These are phyloP conservation scores for Tilletia caries DNA, from an alignment of 1,284 basidiomycete genomes.

Conservation along the genomic window DNA sequence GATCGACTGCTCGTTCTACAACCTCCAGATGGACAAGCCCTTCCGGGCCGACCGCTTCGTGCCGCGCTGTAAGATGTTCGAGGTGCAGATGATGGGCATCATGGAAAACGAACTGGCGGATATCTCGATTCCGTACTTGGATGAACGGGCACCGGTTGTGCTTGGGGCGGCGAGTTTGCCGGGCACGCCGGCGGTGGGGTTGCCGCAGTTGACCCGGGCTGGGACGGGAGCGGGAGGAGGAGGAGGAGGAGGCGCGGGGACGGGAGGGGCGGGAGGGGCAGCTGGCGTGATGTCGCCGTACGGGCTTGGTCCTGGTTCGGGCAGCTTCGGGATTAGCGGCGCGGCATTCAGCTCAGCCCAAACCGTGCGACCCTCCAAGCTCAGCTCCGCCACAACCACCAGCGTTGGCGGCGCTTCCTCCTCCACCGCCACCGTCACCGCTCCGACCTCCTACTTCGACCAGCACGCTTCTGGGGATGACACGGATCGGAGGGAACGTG, in stretches of 20 bases:
- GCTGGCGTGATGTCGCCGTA: neutral
- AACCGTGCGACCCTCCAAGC: neutral
- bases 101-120: constrained; percentile 50
- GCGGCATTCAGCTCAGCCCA: neutral
- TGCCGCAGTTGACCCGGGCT: neutral
- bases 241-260: neutral
- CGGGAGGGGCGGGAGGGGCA: neutral
- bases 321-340: constrained; percentile 7
- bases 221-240: neutral
- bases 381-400: constrained; percentile 7
- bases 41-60: constrained; percentile 50
- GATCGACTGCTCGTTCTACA: constrained; percentile 54
- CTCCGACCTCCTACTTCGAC: neutral
- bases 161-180: neutral
- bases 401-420: constrained; percentile 14
- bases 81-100: constrained; percentile 50
- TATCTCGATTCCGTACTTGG: constrained; percentile 48
- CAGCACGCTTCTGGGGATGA: too few species aligned
- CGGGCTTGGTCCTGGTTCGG: constrained; percentile 26
- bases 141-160: constrained; percentile 14
- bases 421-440: neutral
- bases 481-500: neutral
- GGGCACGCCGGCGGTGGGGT: neutral
- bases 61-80: constrained; percentile 53
- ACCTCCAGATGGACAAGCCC: constrained; percentile 50